Evolutionary conservation across 371 early-diverging fungal species (phyloP).

Genomic region (Fennellomyces sp.): DNA sequence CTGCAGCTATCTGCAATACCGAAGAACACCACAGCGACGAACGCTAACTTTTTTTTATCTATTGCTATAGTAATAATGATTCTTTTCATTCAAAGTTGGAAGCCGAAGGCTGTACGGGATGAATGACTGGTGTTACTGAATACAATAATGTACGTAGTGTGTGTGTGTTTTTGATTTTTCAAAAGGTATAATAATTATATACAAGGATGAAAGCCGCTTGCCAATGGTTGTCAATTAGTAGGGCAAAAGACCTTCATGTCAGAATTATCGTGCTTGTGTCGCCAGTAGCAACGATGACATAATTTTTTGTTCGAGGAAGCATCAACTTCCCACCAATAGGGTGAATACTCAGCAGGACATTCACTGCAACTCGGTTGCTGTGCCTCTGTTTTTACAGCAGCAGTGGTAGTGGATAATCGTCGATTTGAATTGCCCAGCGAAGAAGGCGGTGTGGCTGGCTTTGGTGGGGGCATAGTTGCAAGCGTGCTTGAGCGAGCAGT

Average conservation of each 20-base stretch:
- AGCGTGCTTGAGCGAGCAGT: not conserved
- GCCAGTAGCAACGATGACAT: slow-evolving; percentile 18
- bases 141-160: not conserved
- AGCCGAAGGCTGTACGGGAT: too few species aligned
- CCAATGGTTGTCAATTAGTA: not conserved
- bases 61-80: too few species aligned
- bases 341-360: slow-evolving; percentile 34
- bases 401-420: not conserved
- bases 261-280: not conserved
- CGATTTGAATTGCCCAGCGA: too few species aligned
- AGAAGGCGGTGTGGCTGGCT: slow-evolving; percentile 3
- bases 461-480: slow-evolving; percentile 14
- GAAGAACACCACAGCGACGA: too few species aligned
- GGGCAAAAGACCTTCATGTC: not conserved
- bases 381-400: too few species aligned
- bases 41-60: too few species aligned
- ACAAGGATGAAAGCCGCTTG: not conserved
- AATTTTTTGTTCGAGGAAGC: slow-evolving; percentile 8
- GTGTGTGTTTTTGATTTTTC: not conserved
- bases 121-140: too few species aligned
- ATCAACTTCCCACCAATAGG: slow-evolving; percentile 44
- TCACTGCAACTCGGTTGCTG: slow-evolving; percentile 19
- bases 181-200: not conserved
- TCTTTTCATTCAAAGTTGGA: not conserved
- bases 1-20: too few species aligned